Evolutionary conservation across 352 stramenopile genomes (phyloP).

Genomic region (Globisporangium splendens): DNA sequence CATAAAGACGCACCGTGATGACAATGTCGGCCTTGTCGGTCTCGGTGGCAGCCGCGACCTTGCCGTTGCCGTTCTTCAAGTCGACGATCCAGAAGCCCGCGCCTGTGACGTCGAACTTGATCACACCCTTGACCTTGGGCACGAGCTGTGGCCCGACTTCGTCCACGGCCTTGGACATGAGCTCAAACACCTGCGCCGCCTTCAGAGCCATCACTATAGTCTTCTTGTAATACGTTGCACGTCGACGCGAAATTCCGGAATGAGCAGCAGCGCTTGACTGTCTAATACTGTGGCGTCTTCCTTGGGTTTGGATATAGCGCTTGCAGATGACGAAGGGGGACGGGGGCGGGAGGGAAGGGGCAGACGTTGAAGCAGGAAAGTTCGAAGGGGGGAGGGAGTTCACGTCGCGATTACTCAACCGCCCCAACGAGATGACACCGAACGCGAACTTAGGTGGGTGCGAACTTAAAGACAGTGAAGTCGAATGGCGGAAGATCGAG

Average conservation of each 20-base stretch:
- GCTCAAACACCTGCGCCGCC: constrained; percentile 62
- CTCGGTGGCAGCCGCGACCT: constrained; percentile 39
- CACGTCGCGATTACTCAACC: constrained; percentile 9
- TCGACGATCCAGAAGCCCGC: constrained; percentile 73
- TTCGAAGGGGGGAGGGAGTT: neutral
- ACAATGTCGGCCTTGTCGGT: constrained; percentile 72
- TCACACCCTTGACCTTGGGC: constrained; percentile 70
- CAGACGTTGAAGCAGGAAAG: neutral
- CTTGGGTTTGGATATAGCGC: no score
- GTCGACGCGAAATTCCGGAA: constrained; percentile 2
- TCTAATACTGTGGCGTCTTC: neutral
- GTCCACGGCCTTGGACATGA: constrained; percentile 65
- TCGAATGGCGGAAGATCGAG: no score
- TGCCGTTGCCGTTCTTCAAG: constrained; percentile 71
- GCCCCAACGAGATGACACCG: constrained; percentile 1
- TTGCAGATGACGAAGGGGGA: neutral
- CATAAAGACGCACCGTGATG: constrained; percentile 36
- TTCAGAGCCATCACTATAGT: constrained; percentile 26
- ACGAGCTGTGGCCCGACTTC: constrained; percentile 69
- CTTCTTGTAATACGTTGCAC: neutral
- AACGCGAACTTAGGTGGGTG: no score
- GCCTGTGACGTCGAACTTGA: constrained; percentile 77
- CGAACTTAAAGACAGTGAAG: no score
- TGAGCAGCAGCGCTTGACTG: neutral
- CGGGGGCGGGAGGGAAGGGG: neutral